Percentiles rank a stretch among this genome's conserved stretches.
Evolutionary conservation across 768 basidiomycete species (phyloP).

Genomic region (Lentinus tigrinus): DNA sequence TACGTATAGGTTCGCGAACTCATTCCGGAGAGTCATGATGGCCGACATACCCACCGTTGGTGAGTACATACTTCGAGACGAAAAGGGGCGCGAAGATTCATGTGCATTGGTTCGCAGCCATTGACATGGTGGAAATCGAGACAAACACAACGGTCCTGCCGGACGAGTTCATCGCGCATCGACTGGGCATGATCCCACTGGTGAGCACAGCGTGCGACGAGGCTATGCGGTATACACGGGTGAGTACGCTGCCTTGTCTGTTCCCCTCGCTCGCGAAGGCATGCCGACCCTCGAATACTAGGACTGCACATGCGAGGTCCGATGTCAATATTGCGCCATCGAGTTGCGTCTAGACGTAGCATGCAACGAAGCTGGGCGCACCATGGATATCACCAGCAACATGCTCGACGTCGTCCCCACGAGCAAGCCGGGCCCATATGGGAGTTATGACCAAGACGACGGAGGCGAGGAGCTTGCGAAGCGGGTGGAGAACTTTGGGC

Average conservation of each 20-base stretch:
- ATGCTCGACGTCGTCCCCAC: constrained; percentile 65
- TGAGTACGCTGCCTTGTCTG: constrained; percentile 32
- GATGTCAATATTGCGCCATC: constrained; percentile 86
- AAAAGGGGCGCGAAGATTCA: neutral
- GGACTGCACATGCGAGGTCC: constrained; percentile 90
- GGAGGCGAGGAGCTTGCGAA: constrained; percentile 74
- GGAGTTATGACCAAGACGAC: constrained; percentile 34
- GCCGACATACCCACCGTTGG: constrained; percentile 96
- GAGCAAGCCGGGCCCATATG: constrained; percentile 1
- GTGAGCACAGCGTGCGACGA: constrained; percentile 86
- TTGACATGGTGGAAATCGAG: constrained; percentile 93
- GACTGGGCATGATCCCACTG: constrained; percentile 92
- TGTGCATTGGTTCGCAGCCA: constrained; percentile 51
- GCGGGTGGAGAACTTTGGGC: constrained; percentile 72
- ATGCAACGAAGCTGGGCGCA: constrained; percentile 63
- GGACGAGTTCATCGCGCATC: constrained; percentile 96
- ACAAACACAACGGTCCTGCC: constrained; percentile 91
- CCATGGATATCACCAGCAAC: constrained; percentile 85
- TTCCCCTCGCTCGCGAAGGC: neutral
- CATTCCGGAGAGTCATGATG: constrained; percentile 89
- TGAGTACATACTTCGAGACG: constrained; percentile 39
- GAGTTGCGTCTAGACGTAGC: constrained; percentile 73
- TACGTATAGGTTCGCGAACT: constrained; percentile 80
- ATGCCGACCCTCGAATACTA: constrained; percentile 30
- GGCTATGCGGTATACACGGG: constrained; percentile 77